phyloP scores from a whole-genome alignment of 306 rosid species.

The Prunus campanulata region DNA sequence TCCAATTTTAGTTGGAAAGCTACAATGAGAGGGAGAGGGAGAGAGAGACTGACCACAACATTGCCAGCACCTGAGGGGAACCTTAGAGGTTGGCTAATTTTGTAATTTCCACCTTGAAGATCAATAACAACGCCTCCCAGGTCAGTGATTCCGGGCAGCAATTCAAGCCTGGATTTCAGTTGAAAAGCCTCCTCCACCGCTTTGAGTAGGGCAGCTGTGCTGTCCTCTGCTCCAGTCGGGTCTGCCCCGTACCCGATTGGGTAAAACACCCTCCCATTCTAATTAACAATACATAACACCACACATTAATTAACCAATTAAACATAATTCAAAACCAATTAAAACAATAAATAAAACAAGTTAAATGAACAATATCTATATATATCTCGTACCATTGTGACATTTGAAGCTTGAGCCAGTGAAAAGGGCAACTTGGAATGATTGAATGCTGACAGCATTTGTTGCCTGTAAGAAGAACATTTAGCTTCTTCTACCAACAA shows the following conservation, averaged over 20 bases:
- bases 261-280: conserved; percentile 48
- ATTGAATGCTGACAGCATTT: conserved; percentile 20
- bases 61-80: conserved; percentile 60
- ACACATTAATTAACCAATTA: background rate
- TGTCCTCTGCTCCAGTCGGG: conserved; percentile 53
- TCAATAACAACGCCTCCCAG: conserved; percentile 62
- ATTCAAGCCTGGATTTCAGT: conserved; percentile 29
- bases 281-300: background rate
- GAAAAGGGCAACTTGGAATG: conserved; percentile 11
- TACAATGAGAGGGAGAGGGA: background rate
- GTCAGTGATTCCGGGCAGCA: conserved; percentile 51
- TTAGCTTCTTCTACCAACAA: conserved; percentile 11
- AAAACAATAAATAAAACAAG: background rate
- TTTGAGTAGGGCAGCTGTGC: conserved; percentile 42
- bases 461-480: conserved; percentile 3
- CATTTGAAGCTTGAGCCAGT: conserved; percentile 28
- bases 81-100: conserved; percentile 47
- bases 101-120: conserved; percentile 61
- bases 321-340: background rate
- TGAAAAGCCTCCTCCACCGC: conserved; percentile 44
- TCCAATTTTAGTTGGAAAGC: too few species aligned
- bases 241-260: conserved; percentile 63
- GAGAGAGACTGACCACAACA: conserved; percentile 45
- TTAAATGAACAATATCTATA: too few species aligned
- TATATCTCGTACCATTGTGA: conserved; percentile 25